Evolutionary conservation across 208 protist genomes (phyloP), one percentile per base, ranked within the genome.

Genomic region (Porcisia hertigi): DNA sequence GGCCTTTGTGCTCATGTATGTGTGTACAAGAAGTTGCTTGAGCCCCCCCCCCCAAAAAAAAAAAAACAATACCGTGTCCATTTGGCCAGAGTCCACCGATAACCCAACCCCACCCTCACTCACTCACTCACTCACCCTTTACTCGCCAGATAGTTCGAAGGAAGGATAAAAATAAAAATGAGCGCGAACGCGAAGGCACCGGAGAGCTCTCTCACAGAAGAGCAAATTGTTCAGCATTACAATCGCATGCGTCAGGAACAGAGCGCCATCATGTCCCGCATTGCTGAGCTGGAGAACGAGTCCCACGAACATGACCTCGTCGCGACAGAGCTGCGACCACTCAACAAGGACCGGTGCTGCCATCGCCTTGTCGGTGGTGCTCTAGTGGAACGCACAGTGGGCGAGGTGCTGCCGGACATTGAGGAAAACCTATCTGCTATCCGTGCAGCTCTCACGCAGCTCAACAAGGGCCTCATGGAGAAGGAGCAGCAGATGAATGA

Each of bases 361-460:
- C 98, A 97, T 79, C 94, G 98, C 43, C 85, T 99, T 45, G 90
- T 99, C 18, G 98, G 97, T 52, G 96, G 94, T 45, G 97, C 98
- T 41, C 89, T 99, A 14, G 90, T 98, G 55, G 97, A 99, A 84
- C 92, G 95, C 74, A 99, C 93, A 9, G 97, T 98, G 1, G 97
- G 87, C 18, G 97, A 99, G 71, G 94, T 98, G 43, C 81, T 98
- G 41, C 98, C 98, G 16, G 95, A 97, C 64, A 90, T 99, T n/a
- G 86, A 98, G 87, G 83, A 93, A 66, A 98, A 97, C 79, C 78
- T 94, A 25, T 81, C 88, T 34, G 84, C 82, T 75, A 95, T 98
- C 71, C 85, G 87, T 69, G 82, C 89, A 45, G 85, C 90, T 8
- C 70, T 98, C 41, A 79, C 70, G n/a, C 77, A 94, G 72, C 84